A percentile compares a stretch with the other conserved stretches of the same genome.
Evolutionary conservation across 129 eudicot genomes (phyloP).

Genomic region (Pittosporum tobira): DNA sequence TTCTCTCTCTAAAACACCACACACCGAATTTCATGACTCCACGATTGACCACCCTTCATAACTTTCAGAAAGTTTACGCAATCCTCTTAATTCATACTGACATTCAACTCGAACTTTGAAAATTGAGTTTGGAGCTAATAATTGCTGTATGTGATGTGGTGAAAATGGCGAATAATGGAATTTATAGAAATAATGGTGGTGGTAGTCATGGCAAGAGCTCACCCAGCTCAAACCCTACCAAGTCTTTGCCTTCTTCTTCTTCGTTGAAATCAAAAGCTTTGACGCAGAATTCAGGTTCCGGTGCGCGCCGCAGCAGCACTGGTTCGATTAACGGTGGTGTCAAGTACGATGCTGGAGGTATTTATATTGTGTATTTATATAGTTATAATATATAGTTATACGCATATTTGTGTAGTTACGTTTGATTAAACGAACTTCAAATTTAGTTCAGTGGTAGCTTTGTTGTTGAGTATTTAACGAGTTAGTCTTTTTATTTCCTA

Average conservation of each 20-base stretch:
- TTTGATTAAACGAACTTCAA: too few relatives aligned
- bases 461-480: too few relatives aligned
- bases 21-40: not conserved
- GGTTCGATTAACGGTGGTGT: conserved; percentile 30
- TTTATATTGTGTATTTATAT: too few relatives aligned
- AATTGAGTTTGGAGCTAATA: conserved; percentile 10
- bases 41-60: not conserved
- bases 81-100: not conserved
- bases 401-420: not conserved
- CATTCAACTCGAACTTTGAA: too few relatives aligned
- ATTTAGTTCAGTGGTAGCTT: not conserved
- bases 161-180: conserved; percentile 38
- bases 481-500: not conserved
- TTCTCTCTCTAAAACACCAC: not conserved
- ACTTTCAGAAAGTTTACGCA: not conserved
- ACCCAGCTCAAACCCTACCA: conserved; percentile 25
- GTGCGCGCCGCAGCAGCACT: conserved; percentile 56
- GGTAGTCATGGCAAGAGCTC: conserved; percentile 18
- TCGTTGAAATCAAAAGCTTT: conserved; percentile 51
- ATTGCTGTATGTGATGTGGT: conserved; percentile 7
- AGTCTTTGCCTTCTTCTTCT: conserved; percentile 38
- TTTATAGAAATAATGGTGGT: conserved; percentile 22
- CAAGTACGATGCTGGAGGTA: conserved; percentile 46
- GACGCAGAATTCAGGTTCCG: conserved; percentile 19
- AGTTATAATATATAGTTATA: not conserved